A percentile compares a stretch with the other conserved stretches of the same genome.
Conservation (phyloP, 306 rosid genomes). For the Pyrus bretschneideri region DNA sequence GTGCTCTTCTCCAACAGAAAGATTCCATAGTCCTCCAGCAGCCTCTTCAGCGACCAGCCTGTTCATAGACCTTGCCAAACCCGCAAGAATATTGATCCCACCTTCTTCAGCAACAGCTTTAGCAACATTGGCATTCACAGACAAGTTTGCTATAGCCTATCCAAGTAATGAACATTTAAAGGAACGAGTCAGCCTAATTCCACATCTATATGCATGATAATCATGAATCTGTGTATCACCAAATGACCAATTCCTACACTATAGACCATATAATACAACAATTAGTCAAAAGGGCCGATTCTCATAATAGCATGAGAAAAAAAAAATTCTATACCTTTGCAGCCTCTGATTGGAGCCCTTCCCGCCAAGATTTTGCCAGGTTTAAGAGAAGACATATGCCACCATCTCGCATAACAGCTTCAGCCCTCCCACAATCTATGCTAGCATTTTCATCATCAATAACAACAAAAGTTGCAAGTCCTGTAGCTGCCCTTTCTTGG, state of each 20-base stretch:
- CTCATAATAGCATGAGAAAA: neutral
- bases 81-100: constrained; percentile 88
- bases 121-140: constrained; percentile 92
- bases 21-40: constrained; percentile 99
- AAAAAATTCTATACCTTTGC: constrained; percentile 61
- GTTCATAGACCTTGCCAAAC: constrained; percentile 97
- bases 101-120: constrained; percentile 99
- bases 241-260: constrained; percentile 10
- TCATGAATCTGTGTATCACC: constrained; percentile 1
- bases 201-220: neutral
- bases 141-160: constrained; percentile 97
- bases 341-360: constrained; percentile 97
- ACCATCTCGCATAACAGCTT: constrained; percentile 95
- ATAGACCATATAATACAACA: neutral
- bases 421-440: constrained; percentile 90
- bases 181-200: constrained; percentile 2
- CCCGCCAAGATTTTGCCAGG: constrained; percentile 92
- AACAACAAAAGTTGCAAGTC: constrained; percentile 98
- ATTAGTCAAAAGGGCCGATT: neutral
- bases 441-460: constrained; percentile 97
- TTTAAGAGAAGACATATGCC: constrained; percentile 91
- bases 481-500: constrained; percentile 99
- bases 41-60: constrained; percentile 99
- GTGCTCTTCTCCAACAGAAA: constrained; percentile 99
- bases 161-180: constrained; percentile 8